phyloP scores from a whole-genome alignment of 139 green algal genomes.

The Closterium sp. region DNA sequence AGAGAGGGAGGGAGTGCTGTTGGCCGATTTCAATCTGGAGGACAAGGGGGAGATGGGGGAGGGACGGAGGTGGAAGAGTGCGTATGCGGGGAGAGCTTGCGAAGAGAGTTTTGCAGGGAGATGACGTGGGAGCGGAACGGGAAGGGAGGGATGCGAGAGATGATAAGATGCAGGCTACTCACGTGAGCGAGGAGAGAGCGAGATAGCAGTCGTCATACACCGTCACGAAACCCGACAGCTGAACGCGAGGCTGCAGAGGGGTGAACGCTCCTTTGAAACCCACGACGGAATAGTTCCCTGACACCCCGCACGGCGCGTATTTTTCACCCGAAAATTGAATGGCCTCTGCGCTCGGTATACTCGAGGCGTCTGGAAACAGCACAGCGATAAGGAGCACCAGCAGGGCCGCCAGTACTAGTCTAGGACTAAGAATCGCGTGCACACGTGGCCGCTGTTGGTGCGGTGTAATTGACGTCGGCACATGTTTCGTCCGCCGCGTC shows the following conservation, averaged over 20 bases:
- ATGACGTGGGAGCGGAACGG: not conserved
- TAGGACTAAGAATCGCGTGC: not conserved
- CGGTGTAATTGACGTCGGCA: not conserved
- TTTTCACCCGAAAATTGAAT: not conserved
- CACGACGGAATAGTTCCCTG: conserved; percentile 1
- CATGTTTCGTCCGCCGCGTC: not conserved
- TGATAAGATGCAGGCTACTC: not conserved
- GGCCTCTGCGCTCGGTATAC: not conserved
- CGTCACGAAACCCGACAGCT: not conserved
- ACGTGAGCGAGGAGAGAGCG: not conserved
- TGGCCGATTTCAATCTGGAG: not conserved
- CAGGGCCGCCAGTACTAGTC: not conserved
- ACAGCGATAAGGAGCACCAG: not conserved
- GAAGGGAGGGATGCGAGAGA: not conserved
- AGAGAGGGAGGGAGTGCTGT: not conserved
- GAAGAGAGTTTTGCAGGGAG: too few relatives aligned
- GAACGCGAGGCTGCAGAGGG: not conserved
- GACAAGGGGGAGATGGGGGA: not conserved
- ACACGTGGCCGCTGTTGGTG: not conserved
- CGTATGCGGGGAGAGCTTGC: not conserved
- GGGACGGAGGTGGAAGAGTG: not conserved
- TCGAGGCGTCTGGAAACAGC: not conserved
- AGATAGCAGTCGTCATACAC: conserved; percentile 24
- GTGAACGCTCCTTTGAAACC: conserved; percentile 3
- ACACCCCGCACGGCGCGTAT: conserved; percentile 9